Base-by-base conservation (phyloP, 768 basidiomycete species). In the Nidularia sp. region DNA sequence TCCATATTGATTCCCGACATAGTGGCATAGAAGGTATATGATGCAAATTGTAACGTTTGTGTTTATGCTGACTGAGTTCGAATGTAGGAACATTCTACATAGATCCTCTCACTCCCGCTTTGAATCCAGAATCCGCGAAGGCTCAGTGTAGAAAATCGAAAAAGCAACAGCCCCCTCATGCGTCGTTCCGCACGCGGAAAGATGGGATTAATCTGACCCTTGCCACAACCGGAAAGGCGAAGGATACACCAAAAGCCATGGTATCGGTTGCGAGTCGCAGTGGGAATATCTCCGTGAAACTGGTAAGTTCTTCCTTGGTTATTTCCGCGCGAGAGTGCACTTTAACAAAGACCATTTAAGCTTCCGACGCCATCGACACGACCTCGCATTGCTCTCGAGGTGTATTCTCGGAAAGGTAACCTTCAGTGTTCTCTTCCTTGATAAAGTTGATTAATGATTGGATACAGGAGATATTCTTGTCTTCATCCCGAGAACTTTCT, bases 181-280 rank as follows among this genome's bases (percentile, higher is more conserved):
- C 71, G 8, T 75, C 72, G 42, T 75, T 78, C 58, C 71, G 64
- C 13, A 70, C 77, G 47, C 72, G 70, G 35, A 66, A 70, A 39
- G 77, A 71, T 5, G 54, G 62, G 22, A 73, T 77, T 47, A 62
- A 62, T 5, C 48, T 80, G 34, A 63, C 71, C 34, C 57, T 74
- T 9, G 73, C 63, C 7, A 73, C 74, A 12, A 68, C 66, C 31
- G 74, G 75, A 25, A 62, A 64, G 46, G 67, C 66, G 18, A 55
- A 48, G 12, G 59, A 57, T 15, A 55, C 57, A 5, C 57, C 63
- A 5, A 72, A 68, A 53, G 67, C 73, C n/a, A 66, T 63, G 31
- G 66, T 77, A 4, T 55, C 66, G n/a, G 70, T 75, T 12, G 57
- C 61, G 6, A 72, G 61, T 48, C 66, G 67, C 41, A 62, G 64